phyloP scores from a whole-genome alignment of 2,329 filamentous ascomycete species.

The Fusarium oligoseptatum region DNA sequence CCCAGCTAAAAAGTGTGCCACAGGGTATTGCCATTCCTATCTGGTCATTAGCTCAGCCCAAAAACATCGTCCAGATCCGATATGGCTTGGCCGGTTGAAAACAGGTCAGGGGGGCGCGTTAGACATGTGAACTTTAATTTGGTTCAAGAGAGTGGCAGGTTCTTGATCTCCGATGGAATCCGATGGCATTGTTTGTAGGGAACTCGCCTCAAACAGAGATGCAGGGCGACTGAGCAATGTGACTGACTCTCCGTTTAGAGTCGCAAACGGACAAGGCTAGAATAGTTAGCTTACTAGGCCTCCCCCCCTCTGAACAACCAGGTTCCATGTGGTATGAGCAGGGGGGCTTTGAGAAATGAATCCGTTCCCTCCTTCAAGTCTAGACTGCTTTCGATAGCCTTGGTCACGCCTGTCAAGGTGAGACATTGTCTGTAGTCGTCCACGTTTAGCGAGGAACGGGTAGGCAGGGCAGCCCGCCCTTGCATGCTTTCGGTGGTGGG shows the following conservation, averaged over 20 bases:
- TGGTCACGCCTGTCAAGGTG: slow-evolving; percentile 9
- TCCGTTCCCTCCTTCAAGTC: not conserved
- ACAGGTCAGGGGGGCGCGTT: not conserved
- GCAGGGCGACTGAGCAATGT: slow-evolving; percentile 1
- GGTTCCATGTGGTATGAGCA: slow-evolving; percentile 13
- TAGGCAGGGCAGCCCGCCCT: slow-evolving; percentile 19
- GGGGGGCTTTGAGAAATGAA: slow-evolving; percentile 3
- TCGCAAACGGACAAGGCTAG: not conserved
- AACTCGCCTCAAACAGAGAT: slow-evolving; percentile 10
- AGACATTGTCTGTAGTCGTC: slow-evolving; percentile 20
- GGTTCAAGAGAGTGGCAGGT: not conserved
- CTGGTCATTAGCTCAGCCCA: not conserved
- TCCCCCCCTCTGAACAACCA: not conserved
- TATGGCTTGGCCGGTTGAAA: not conserved
- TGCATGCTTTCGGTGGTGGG: slow-evolving; percentile 32
- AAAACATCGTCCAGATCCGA: not conserved
- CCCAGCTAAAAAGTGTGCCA: not conserved
- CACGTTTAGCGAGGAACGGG: not conserved
- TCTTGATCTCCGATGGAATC: not conserved
- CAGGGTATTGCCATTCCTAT: not conserved
- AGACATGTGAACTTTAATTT: not conserved
- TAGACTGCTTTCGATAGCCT: slow-evolving; percentile 8
- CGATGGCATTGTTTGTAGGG: slow-evolving; percentile 6
- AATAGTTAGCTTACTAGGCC: not conserved
- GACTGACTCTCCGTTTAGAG: not conserved